Evolutionary conservation across 805 yeast genomes (phyloP), one percentile per base, ranked within the genome.

Genomic region (Lachancea fermentati): DNA sequence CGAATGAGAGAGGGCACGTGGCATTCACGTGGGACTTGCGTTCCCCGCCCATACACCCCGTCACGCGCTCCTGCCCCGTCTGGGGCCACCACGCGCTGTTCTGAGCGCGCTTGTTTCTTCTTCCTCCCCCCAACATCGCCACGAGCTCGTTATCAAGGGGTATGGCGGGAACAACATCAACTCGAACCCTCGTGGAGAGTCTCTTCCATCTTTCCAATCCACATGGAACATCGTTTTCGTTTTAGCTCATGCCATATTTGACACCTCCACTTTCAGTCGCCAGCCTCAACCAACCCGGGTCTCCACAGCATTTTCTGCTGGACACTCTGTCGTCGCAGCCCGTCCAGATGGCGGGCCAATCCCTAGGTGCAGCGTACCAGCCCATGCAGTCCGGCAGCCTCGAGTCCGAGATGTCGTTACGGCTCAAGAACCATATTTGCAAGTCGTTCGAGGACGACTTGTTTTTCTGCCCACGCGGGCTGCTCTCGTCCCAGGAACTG

Each of bases 401-500:
- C 16, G 38, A 39, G 7, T 11, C 26, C 19, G 42, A 34, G 18
- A 42, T 37, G 39, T 35, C 57, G n/a, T 36, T 57, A 32, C 52
- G 51, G 28, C 41, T 44, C 34, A 57, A 53, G 38, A 55, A 52
- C 29, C 56, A 55, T 36, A 48, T 51, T 32, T 47, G 54, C 37
- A 59, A 56, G 43, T 52, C 58, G 9, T 58, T 58, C 39, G 62
- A 59, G 39, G 64, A 59, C 40, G 64, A 59, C 44, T 37, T 57
- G 7, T 51, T 58, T 7, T 59, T 49, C 33, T 59, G 64, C 46
- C 64, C 64, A 18, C 47, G 62, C 30, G 46, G 55, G 11, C 45
- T 59, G 36, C 41, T 59, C 33, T 53, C 60, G 11, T 43, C 48
- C 7, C 50, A 51, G 32, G 62, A 59, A 37, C 52, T 49, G n/a